phyloP scores from a whole-genome alignment of 148 eudicot species.

The Nepenthes gracilis region DNA sequence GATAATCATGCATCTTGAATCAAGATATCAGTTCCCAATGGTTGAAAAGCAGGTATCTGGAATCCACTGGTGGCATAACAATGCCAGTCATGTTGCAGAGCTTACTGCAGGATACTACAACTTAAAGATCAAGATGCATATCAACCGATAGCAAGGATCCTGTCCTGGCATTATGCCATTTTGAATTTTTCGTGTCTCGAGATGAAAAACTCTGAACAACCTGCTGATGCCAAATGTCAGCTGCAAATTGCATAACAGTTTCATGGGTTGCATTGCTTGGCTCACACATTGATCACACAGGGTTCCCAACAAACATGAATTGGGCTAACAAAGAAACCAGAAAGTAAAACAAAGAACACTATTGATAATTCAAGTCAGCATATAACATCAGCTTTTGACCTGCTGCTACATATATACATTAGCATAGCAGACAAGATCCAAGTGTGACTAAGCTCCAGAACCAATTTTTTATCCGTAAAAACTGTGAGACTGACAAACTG shows the following conservation, averaged over 20 bases:
- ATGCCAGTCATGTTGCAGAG: slow-evolving; percentile 66
- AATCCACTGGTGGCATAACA: slow-evolving; percentile 86
- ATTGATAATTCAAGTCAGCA: too few relatives aligned
- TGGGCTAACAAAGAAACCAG: too few relatives aligned
- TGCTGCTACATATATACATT: too few relatives aligned
- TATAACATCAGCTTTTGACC: too few relatives aligned
- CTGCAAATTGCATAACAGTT: slow-evolving; percentile 76
- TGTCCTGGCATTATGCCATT: slow-evolving; percentile 53
- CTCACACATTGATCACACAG: too few relatives aligned
- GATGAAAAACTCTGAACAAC: slow-evolving; percentile 72
- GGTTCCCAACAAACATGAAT: too few relatives aligned
- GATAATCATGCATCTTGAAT: neutral
- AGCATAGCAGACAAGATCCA: too few relatives aligned
- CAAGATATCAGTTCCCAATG: neutral
- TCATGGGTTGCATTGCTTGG: too few relatives aligned
- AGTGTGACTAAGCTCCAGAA: too few relatives aligned
- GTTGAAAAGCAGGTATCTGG: slow-evolving; percentile 43
- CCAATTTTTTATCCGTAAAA: too few relatives aligned
- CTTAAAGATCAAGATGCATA: slow-evolving; percentile 65
- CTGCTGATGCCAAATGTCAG: slow-evolving; percentile 44
- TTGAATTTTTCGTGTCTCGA: slow-evolving; percentile 72
- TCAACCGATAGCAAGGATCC: slow-evolving; percentile 79
- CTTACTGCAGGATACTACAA: slow-evolving; percentile 83
- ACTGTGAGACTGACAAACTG: too few relatives aligned
- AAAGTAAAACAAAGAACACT: too few relatives aligned